Evolutionary conservation across 257 asterid species (phyloP).

Genomic region (Parsonsia alboflavescens): DNA sequence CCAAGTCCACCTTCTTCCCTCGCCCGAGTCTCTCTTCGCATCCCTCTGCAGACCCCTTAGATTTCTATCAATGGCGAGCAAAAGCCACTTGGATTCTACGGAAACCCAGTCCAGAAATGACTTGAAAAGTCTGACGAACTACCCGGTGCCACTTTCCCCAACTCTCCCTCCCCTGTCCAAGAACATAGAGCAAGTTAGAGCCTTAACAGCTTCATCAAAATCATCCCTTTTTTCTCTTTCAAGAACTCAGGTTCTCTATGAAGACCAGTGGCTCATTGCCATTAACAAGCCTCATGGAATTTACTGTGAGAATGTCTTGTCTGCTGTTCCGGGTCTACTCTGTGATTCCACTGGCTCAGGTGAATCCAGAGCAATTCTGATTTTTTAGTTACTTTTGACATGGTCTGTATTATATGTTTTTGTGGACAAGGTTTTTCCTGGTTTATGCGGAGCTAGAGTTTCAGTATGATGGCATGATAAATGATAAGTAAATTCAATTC

Average conservation of each 20-base stretch:
- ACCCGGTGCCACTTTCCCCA: constrained; percentile 74
- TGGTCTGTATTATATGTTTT: background rate
- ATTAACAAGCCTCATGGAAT: constrained; percentile 82
- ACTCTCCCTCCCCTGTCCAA: constrained; percentile 65
- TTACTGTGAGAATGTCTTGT: constrained; percentile 64
- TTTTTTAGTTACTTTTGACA: background rate
- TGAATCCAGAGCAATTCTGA: constrained; percentile 5
- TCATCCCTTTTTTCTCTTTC: constrained; percentile 67
- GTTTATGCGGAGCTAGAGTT: background rate
- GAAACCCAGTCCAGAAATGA: constrained; percentile 13
- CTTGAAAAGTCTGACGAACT: constrained; percentile 23
- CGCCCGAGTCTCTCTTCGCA: background rate
- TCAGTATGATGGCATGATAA: background rate
- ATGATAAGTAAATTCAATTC: background rate
- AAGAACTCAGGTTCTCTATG: constrained; percentile 57
- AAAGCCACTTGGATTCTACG: constrained; percentile 26
- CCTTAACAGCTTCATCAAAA: constrained; percentile 69
- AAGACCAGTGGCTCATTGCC: constrained; percentile 87
- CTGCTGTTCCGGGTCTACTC: constrained; percentile 49
- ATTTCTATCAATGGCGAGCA: constrained; percentile 43
- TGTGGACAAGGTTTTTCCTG: background rate
- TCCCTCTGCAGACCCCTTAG: constrained; percentile 21
- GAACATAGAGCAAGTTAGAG: constrained; percentile 66
- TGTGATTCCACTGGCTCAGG: constrained; percentile 38
- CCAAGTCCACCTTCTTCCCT: constrained; percentile 14